Evolutionary conservation across 2,329 filamentous ascomycete species (phyloP).

Genomic region (Aspergillus flavus): DNA sequence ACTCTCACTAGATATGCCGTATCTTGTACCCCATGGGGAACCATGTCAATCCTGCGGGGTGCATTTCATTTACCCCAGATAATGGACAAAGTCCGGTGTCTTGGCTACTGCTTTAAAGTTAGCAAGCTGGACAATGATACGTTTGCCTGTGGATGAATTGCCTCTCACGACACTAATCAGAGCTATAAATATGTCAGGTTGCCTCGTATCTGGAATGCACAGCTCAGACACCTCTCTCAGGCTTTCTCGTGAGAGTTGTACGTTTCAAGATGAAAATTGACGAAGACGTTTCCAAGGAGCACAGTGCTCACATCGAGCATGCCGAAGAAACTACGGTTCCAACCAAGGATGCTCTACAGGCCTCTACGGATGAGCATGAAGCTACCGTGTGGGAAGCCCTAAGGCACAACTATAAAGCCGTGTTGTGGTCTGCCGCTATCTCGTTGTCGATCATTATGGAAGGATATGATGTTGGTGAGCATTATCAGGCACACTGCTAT

Average conservation of each 20-base stretch:
- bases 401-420: conserved; percentile 12
- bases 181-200: background rate
- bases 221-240: background rate
- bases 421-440: conserved; percentile 14
- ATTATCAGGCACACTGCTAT: background rate
- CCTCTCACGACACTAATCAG: too few species aligned
- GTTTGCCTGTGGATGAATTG: background rate
- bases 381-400: conserved; percentile 14
- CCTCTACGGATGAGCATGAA: conserved; percentile 14
- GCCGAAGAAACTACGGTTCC: background rate
- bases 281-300: conserved; percentile 3
- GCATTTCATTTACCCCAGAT: background rate
- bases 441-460: conserved; percentile 21
- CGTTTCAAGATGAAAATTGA: conserved; percentile 1
- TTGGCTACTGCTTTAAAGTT: background rate
- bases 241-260: background rate
- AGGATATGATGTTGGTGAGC: conserved; percentile 23
- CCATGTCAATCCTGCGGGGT: background rate
- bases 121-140: background rate
- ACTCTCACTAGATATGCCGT: background rate
- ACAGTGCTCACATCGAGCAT: conserved; percentile 11
- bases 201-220: background rate
- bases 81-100: background rate
- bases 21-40: background rate
- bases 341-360: conserved; percentile 14